These are phyloP conservation scores for Yamadazyma sp. DNA, from an alignment of 805 yeast species.

Conservation along the genomic window DNA sequence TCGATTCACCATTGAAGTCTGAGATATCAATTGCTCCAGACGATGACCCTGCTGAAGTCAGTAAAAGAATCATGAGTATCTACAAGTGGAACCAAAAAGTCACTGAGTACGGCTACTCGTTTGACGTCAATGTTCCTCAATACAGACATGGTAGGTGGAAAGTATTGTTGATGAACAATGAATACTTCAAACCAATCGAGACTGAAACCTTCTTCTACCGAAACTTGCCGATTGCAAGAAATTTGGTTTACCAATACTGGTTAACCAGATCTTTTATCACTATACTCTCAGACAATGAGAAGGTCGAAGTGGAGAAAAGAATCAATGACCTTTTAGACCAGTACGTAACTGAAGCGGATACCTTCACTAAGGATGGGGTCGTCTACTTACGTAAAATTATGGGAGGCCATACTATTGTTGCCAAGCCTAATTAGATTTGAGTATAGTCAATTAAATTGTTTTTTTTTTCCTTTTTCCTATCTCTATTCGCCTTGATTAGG, in stretches of 20 bases:
- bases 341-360: slow-evolving; percentile 16
- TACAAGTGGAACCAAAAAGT: slow-evolving; percentile 34
- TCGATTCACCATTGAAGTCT: slow-evolving; percentile 10
- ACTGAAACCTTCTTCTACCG: slow-evolving; percentile 33
- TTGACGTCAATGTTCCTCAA: slow-evolving; percentile 53
- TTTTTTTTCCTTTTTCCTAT: too few relatives aligned
- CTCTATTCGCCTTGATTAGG: too few relatives aligned
- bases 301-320: slow-evolving; percentile 27
- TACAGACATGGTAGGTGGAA: slow-evolving; percentile 53
- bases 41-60: slow-evolving; percentile 4
- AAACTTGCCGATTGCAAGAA: slow-evolving; percentile 28
- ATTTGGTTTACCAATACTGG: slow-evolving; percentile 50
- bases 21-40: not conserved
- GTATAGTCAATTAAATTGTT: too few relatives aligned
- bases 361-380: slow-evolving; percentile 14
- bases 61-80: slow-evolving; percentile 3
- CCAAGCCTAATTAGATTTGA: too few relatives aligned
- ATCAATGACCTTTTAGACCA: slow-evolving; percentile 30
- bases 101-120: slow-evolving; percentile 31
- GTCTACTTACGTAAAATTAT: slow-evolving; percentile 22
- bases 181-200: slow-evolving; percentile 32
- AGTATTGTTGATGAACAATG: slow-evolving; percentile 30
- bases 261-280: slow-evolving; percentile 56
- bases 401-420: slow-evolving; percentile 26
- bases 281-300: slow-evolving; percentile 36